phyloP scores from a whole-genome alignment of 1,284 basidiomycete genomes.

The Phlebopus sp. region DNA sequence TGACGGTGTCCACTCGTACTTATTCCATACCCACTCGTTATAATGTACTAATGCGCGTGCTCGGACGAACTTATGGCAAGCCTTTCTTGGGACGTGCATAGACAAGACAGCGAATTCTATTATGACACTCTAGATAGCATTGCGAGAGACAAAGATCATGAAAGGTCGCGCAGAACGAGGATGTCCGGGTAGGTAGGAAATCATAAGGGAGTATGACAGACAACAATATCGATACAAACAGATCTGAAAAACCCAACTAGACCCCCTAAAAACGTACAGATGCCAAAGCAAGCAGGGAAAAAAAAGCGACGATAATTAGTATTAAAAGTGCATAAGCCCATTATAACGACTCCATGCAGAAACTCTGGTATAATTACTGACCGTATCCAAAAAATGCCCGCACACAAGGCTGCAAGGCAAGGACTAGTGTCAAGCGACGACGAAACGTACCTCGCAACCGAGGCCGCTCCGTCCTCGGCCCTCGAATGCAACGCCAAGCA shows the following conservation, averaged over 20 bases:
- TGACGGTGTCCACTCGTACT: slow-evolving; percentile 19
- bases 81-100: background rate
- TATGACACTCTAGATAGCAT: slow-evolving; percentile 3
- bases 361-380: slow-evolving; percentile 8
- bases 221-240: slow-evolving; percentile 25
- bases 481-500: slow-evolving; percentile 56
- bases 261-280: slow-evolving; percentile 11
- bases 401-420: background rate
- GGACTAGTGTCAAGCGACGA: slow-evolving; percentile 24
- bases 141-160: background rate
- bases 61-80: background rate
- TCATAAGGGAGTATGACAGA: slow-evolving; percentile 21
- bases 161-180: slow-evolving; percentile 1
- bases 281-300: background rate
- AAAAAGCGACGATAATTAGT: slow-evolving; percentile 19
- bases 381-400: slow-evolving; percentile 7
- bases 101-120: background rate
- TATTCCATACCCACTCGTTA: slow-evolving; percentile 3
- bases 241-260: slow-evolving; percentile 3
- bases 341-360: slow-evolving; percentile 23
- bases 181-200: background rate
- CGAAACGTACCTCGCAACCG: slow-evolving; percentile 36
- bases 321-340: slow-evolving; percentile 33
- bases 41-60: background rate
- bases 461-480: slow-evolving; percentile 54